These are phyloP conservation scores for Coemansia sp. DNA, from an alignment of 192 early-diverging fungal species.

Conservation along the genomic window DNA sequence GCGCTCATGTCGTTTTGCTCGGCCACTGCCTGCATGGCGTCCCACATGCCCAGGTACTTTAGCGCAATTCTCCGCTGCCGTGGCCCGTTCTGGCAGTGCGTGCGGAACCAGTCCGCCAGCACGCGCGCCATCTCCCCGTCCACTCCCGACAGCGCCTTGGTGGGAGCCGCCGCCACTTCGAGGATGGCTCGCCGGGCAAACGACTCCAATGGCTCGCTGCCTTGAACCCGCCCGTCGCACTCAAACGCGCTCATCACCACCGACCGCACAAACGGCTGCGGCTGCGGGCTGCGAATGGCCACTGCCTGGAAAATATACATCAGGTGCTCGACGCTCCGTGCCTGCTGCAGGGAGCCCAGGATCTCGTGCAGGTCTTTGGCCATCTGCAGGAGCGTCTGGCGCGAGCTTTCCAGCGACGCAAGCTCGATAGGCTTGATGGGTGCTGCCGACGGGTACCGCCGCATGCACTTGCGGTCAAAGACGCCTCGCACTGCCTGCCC, in stretches of 20 bases:
- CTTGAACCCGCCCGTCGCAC: slow-evolving; percentile 10
- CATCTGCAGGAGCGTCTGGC: slow-evolving; percentile 10
- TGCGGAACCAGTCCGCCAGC: slow-evolving; percentile 39
- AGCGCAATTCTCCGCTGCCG: slow-evolving; percentile 30
- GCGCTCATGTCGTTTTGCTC: slow-evolving; percentile 36
- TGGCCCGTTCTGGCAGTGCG: slow-evolving; percentile 39
- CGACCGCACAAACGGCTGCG: slow-evolving; percentile 35
- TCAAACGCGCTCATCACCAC: slow-evolving; percentile 26
- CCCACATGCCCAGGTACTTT: slow-evolving; percentile 36
- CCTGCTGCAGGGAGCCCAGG: slow-evolving; percentile 9
- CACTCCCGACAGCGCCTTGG: slow-evolving; percentile 5
- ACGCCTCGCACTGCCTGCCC: slow-evolving; percentile 20
- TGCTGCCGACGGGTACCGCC: slow-evolving; percentile 29
- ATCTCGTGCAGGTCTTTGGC: slow-evolving; percentile 10
- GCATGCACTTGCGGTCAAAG: slow-evolving; percentile 48
- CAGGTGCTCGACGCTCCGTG: slow-evolving; percentile 24
- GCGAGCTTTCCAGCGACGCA: slow-evolving; percentile 7
- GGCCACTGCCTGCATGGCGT: slow-evolving; percentile 40
- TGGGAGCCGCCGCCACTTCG: slow-evolving; percentile 11
- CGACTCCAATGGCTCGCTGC: slow-evolving; percentile 14
- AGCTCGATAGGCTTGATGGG: slow-evolving; percentile 39
- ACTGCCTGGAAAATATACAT: slow-evolving; percentile 19
- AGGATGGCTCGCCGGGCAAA: slow-evolving; percentile 22
- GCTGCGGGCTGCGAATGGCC: slow-evolving; percentile 8
- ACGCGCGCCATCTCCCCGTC: slow-evolving; percentile 20